These are phyloP conservation scores for Massariosphaeria phaeospora DNA, from an alignment of 495 filamentous ascomycete species.

Conservation along the genomic window DNA sequence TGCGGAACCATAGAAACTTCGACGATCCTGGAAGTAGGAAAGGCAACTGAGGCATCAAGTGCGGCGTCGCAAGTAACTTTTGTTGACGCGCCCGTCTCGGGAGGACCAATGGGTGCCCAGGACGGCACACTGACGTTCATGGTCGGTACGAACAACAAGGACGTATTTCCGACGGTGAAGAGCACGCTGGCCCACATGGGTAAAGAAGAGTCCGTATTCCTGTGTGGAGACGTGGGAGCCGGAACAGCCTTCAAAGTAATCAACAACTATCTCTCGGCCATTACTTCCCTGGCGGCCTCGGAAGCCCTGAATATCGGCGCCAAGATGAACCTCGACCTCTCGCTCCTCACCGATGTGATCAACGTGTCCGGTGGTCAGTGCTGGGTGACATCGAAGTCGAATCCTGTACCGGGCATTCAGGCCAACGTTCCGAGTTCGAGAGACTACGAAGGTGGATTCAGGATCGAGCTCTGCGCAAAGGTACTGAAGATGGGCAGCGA, in stretches of 20 bases:
- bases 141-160: conserved; percentile 28
- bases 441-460: conserved; percentile 34
- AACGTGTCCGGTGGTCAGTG: conserved; percentile 28
- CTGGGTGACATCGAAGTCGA: conserved; percentile 29
- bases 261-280: conserved; percentile 35
- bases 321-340: conserved; percentile 29
- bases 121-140: conserved; percentile 32
- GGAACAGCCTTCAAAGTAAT: conserved; percentile 33
- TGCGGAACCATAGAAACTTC: conserved; percentile 45
- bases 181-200: conserved; percentile 28
- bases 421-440: conserved; percentile 23
- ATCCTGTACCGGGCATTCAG: conserved; percentile 34
- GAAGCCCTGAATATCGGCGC: conserved; percentile 34
- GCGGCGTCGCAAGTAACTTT: conserved; percentile 34
- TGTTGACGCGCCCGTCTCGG: conserved; percentile 31
- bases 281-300: conserved; percentile 29
- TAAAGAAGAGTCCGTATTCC: conserved; percentile 21
- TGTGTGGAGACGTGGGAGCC: conserved; percentile 29
- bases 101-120: conserved; percentile 32
- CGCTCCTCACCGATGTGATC: conserved; percentile 33
- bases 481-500: conserved; percentile 34
- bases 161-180: conserved; percentile 19
- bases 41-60: conserved; percentile 61
- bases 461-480: conserved; percentile 30
- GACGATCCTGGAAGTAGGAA: conserved; percentile 73